These are phyloP conservation scores for Phalaenopsis hybrid DNA, from an alignment of 116 monocot genomes.

Conservation along the genomic window DNA sequence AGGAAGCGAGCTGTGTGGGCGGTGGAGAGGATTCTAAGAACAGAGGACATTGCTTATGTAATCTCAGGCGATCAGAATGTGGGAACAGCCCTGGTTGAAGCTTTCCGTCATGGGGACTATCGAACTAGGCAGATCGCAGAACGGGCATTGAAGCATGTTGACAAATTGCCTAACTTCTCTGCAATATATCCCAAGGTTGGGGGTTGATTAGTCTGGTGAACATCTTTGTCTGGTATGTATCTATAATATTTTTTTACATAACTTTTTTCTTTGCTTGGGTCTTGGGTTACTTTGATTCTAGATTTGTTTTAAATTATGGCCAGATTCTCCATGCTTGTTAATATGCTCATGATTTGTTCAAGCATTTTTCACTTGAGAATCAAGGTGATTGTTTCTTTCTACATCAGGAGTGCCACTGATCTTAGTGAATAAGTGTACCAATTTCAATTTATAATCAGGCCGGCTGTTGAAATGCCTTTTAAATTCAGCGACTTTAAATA, in stretches of 20 bases:
- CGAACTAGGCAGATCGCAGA: constrained; percentile 78
- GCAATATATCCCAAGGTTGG: constrained; percentile 25
- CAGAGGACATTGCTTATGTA: constrained; percentile 56
- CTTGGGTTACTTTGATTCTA: constrained; percentile 3
- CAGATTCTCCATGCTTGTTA: neutral
- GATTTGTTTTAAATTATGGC: neutral
- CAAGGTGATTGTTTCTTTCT: neutral
- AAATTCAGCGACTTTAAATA: neutral
- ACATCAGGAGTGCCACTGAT: neutral
- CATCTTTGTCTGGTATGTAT: constrained; percentile 4
- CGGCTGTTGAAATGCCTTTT: neutral
- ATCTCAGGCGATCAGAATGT: constrained; percentile 44
- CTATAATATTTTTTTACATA: neutral
- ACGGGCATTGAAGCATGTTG: constrained; percentile 62
- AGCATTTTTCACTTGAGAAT: neutral
- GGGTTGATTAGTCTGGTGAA: constrained; percentile 2
- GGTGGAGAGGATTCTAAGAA: constrained; percentile 74
- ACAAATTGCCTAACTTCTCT: constrained; percentile 82
- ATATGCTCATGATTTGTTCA: neutral
- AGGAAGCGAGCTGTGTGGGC: constrained; percentile 64
- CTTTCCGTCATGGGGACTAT: constrained; percentile 52
- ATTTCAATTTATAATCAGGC: neutral
- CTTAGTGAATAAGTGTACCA: neutral
- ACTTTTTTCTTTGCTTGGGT: neutral
- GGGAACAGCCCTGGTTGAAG: constrained; percentile 62